Percentiles rank a stretch among this genome's conserved stretches.
Evolutionary conservation across 805 yeast genomes (phyloP).

Genomic region (Cyberlindnera subsufficiens): DNA sequence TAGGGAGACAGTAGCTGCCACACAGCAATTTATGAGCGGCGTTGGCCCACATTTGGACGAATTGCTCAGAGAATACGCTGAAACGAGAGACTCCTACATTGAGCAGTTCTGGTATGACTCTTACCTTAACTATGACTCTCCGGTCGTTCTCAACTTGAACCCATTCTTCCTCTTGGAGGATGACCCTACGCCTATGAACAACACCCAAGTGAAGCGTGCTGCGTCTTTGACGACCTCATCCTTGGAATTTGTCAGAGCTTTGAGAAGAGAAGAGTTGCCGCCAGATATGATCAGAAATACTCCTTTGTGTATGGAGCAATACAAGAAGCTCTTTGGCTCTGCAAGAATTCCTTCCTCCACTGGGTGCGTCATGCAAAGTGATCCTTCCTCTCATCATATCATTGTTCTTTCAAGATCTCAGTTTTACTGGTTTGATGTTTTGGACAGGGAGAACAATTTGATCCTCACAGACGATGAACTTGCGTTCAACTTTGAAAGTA

Average conservation of each 20-base stretch:
- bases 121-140: constrained; percentile 79
- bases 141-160: constrained; percentile 86
- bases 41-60: constrained; percentile 56
- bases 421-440: constrained; percentile 92
- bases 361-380: constrained; percentile 85
- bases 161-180: constrained; percentile 89
- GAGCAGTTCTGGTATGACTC: constrained; percentile 96
- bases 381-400: constrained; percentile 68
- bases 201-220: constrained; percentile 68
- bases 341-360: constrained; percentile 77
- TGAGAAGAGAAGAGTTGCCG: constrained; percentile 67
- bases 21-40: constrained; percentile 47
- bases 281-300: constrained; percentile 63
- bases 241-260: constrained; percentile 72
- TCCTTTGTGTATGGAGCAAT: constrained; percentile 87
- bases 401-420: constrained; percentile 81
- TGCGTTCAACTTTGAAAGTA: constrained; percentile 66
- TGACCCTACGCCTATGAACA: constrained; percentile 61
- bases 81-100: constrained; percentile 69
- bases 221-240: constrained; percentile 73
- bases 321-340: constrained; percentile 79
- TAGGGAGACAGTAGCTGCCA: constrained; percentile 51
- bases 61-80: constrained; percentile 55
- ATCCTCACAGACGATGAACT: constrained; percentile 72
- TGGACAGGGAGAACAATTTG: constrained; percentile 66